phyloP scores from a whole-genome alignment of 345 rosid genomes.

The Clarkia xantiana region DNA sequence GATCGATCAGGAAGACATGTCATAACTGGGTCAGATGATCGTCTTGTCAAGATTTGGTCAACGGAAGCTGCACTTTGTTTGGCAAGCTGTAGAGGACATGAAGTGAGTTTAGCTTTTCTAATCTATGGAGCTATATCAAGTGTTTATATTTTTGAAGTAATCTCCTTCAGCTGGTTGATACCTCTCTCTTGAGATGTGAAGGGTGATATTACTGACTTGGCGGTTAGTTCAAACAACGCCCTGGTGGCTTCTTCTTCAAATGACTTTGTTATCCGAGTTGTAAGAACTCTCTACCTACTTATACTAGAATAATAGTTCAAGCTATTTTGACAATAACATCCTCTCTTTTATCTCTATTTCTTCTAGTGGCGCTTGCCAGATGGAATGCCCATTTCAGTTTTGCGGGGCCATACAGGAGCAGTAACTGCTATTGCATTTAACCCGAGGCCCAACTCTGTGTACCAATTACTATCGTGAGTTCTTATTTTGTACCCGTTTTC shows the following conservation, averaged over 20 bases:
- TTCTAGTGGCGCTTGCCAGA: slow-evolving; percentile 97
- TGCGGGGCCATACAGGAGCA: slow-evolving; percentile 91
- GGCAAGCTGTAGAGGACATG: slow-evolving; percentile 99
- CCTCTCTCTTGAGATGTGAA: slow-evolving; percentile 16
- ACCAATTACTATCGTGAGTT: slow-evolving; percentile 95
- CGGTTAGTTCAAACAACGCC: slow-evolving; percentile 84
- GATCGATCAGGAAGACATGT: slow-evolving; percentile 94
- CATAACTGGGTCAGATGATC: slow-evolving; percentile 95
- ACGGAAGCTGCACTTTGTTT: slow-evolving; percentile 99
- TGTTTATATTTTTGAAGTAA: slow-evolving; percentile 1
- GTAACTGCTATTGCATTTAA: slow-evolving; percentile 97
- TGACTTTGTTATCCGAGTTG: slow-evolving; percentile 93
- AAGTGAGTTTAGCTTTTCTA: slow-evolving; percentile 43
- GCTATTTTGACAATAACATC: slow-evolving; percentile 5
- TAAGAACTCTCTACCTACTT: slow-evolving; percentile 27
- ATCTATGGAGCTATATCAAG: slow-evolving; percentile 1
- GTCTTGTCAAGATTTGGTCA: slow-evolving; percentile 98
- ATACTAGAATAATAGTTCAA: slow-evolving; percentile 4
- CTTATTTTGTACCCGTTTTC: slow-evolving; percentile 10
- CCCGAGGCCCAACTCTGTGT: slow-evolving; percentile 68
- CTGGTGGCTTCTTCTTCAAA: slow-evolving; percentile 98
- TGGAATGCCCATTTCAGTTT: slow-evolving; percentile 83
- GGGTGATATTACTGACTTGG: slow-evolving; percentile 99
- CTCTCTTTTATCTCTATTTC: slow-evolving; percentile 14
- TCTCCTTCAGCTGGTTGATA: slow-evolving; percentile 5